Conservation (phyloP, 78 protist species). For the Acrasis kona region DNA sequence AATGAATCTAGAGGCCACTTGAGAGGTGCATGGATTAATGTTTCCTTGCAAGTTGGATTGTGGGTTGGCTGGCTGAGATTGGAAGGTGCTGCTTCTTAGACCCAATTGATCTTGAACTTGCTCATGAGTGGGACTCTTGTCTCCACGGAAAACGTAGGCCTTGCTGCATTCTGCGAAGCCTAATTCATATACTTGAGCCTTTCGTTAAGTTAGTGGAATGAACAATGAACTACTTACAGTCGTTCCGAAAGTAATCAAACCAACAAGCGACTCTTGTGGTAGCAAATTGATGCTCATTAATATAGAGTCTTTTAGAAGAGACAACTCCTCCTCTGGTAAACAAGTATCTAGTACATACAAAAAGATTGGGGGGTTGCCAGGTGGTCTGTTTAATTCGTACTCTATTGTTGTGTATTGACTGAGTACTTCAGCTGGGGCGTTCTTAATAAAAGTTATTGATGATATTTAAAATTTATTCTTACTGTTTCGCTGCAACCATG, state of each 20-base stretch:
- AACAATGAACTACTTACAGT: slow-evolving; percentile 54
- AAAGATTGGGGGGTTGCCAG: slow-evolving; percentile 63
- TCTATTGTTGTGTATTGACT: slow-evolving; percentile 70
- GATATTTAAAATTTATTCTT: too few relatives aligned
- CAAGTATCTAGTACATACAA: slow-evolving; percentile 84
- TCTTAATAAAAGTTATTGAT: too few relatives aligned
- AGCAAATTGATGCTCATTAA: slow-evolving; percentile 62
- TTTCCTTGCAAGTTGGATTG: not conserved
- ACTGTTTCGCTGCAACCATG: not conserved
- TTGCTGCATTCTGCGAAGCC: slow-evolving; percentile 53
- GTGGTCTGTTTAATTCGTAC: slow-evolving; percentile 38
- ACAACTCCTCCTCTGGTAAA: slow-evolving; percentile 69
- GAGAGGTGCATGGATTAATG: too few relatives aligned
- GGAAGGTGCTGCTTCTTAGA: slow-evolving; percentile 2
- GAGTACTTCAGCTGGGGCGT: slow-evolving; percentile 85
- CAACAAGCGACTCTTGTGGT: slow-evolving; percentile 79
- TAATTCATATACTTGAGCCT: slow-evolving; percentile 78
- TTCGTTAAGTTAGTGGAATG: not conserved
- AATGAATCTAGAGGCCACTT: slow-evolving; percentile 72
- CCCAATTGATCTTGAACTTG: slow-evolving; percentile 47
- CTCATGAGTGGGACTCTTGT: slow-evolving; percentile 21
- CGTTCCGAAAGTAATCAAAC: slow-evolving; percentile 91
- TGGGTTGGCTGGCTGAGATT: not conserved
- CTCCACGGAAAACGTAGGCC: slow-evolving; percentile 85
- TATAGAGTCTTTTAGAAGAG: slow-evolving; percentile 70